Evolutionary conservation across 371 early-diverging fungal genomes (phyloP), one percentile per base, ranked within the genome.

Genomic region (Mortierella sp.): DNA sequence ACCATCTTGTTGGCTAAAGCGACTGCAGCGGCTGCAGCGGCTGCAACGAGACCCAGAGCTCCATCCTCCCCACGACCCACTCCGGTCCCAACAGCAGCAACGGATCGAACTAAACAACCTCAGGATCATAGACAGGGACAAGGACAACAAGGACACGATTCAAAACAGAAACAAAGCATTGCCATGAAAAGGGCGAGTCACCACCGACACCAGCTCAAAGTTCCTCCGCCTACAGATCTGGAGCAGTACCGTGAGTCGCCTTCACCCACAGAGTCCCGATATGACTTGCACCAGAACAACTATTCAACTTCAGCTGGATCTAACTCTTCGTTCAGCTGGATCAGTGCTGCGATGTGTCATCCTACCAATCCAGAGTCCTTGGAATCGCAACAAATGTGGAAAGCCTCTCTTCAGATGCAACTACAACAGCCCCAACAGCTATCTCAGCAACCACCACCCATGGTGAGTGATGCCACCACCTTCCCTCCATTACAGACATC

Each of bases 151-250:
- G n/a, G n/a, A n/a, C n/a, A 53, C 18, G 53, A 15, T 15, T 12
- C 53, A 25, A 56, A 25, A 9, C 60, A 23, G 26, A 46, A 46
- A 44, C 60, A 60, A 23, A 50, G 53, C 26, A 52, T 52, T 43
- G 44, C 52, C 37, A 14, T 62, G 53, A 50, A 50, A 53, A 62
- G 45, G 52, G n/a, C 51, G 37, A 9, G 37, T 37, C 63, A 62
- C 29, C 63, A 62, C 30, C 63, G 63, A 9, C 63, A 37, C 9
- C 37, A 62, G 43, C 63, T 62, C 52, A 62, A 53, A 0, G 53
- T 62, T 2, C 63, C 63, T 18, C 63, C 63, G 3, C 37, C 21
- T n/a, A 30, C 43, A 12, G 63, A 50, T 21, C 46, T 47, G 53
- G 47, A 47, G 3, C 63, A 62, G 16, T 62, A 52, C 25, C 43